These are phyloP conservation scores for Penicillium sclerotigenum DNA, from an alignment of 2,329 filamentous ascomycete genomes.

Conservation along the genomic window DNA sequence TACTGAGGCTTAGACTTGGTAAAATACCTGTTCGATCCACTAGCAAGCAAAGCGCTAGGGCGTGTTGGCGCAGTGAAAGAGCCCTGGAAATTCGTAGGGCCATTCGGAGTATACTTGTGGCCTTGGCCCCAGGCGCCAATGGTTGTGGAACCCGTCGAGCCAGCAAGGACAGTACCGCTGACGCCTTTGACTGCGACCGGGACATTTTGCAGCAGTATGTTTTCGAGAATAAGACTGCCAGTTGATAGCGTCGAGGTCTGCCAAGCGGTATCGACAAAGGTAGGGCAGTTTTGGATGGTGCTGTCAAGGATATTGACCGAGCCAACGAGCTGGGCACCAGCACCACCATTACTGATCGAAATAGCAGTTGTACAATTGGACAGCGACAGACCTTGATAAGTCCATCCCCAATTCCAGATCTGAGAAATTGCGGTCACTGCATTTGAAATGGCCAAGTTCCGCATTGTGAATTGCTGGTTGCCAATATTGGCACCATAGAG, in stretches of 20 bases:
- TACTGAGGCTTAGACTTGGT: constrained; percentile 56
- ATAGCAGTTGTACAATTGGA: constrained; percentile 54
- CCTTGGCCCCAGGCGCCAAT: constrained; percentile 46
- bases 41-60: constrained; percentile 45
- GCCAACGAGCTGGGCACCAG: constrained; percentile 48
- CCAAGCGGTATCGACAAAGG: constrained; percentile 52
- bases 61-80: constrained; percentile 44
- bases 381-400: constrained; percentile 51
- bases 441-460: constrained; percentile 54
- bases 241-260: constrained; percentile 43
- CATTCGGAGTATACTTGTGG: constrained; percentile 44
- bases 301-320: constrained; percentile 59
- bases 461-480: constrained; percentile 63
- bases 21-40: constrained; percentile 44
- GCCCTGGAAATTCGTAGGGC: constrained; percentile 46
- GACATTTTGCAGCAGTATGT: constrained; percentile 52
- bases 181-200: constrained; percentile 43
- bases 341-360: constrained; percentile 47
- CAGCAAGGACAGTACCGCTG: constrained; percentile 37
- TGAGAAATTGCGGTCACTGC: constrained; percentile 55
- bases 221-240: constrained; percentile 56
- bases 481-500: constrained; percentile 59
- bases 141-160: constrained; percentile 34
- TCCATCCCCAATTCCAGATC: constrained; percentile 61
- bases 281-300: constrained; percentile 48